Evolutionary conservation across 129 eudicot species (phyloP), one percentile per base, ranked within the genome.

Genomic region (Artemisia argyi): DNA sequence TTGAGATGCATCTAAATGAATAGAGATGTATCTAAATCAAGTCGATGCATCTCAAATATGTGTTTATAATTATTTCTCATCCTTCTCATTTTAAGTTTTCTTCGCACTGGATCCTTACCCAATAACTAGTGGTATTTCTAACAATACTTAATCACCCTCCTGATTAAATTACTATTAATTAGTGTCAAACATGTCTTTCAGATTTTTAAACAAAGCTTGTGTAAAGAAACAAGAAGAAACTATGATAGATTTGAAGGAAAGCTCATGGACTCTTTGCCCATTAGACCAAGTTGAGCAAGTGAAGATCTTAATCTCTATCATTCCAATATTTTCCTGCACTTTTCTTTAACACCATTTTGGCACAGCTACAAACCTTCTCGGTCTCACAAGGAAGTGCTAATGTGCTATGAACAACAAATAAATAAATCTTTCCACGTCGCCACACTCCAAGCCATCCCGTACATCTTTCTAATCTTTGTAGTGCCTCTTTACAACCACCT

Each of bases 301-400:
- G 24, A 94, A 94, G 73, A 85, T 72, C 30, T 77, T 94, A 12
- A 74, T 94, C 68, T 88, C 89, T 4, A 77, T 94, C 24, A 56
- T 90, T 50, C 97, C 97, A 18, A 94, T 90, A 66, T 94, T 88
- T 55, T 88, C 91, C 11, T 82, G 96, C 83, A 42, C 90, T 94
- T 52, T n/a, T 94, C 9, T 94, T 94, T 78, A 94, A 94, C 88
- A 90, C 97, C 11, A 87, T 79, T 9, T 69, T 94, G 32, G 97
- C 98, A 3, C 98, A 94, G 55, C 89, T 94, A 42, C 98, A 94
- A 69, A 94, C 98, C 18, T 94, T 94, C 82, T 90, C 96, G 35
- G 98, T 94, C 42, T 92, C 90, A 78, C 97, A 94, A 84, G 98
- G 92, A 74, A 84, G 86, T 73, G 65, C 81, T 15, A 94, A 74